Evolutionary conservation across 805 yeast genomes (phyloP).

Genomic region (Ogataea neopini): DNA sequence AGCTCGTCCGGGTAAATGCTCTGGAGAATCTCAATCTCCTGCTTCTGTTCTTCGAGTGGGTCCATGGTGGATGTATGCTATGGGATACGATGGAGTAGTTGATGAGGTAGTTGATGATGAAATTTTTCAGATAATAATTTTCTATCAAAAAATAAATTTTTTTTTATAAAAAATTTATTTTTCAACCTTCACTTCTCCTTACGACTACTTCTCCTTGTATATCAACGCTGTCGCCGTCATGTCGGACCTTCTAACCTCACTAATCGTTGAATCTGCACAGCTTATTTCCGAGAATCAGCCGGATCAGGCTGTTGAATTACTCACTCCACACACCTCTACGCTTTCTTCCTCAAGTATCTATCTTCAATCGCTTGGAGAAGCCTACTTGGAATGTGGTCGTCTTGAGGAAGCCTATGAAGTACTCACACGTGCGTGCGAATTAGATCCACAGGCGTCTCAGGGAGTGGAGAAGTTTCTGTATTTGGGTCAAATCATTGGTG

Average conservation of each 20-base stretch:
- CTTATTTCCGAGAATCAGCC: constrained; percentile 50
- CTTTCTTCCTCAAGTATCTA: constrained; percentile 44
- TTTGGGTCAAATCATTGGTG: constrained; percentile 90
- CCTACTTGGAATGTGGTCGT: constrained; percentile 75
- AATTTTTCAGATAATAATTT: constrained; percentile 1
- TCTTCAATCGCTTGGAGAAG: constrained; percentile 69
- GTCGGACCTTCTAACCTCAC: constrained; percentile 6
- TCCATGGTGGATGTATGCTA: constrained; percentile 51
- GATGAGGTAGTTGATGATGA: neutral
- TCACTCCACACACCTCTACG: constrained; percentile 41
- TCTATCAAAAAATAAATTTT: constrained; percentile 10
- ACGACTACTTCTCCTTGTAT: no score
- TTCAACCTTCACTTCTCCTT: no score
- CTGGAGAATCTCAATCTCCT: constrained; percentile 86
- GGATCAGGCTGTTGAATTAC: constrained; percentile 50
- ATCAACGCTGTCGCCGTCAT: no score
- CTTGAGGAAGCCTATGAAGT: constrained; percentile 75
- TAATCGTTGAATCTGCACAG: constrained; percentile 32
- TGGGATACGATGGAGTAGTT: neutral
- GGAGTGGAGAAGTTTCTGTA: constrained; percentile 87
- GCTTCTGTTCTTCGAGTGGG: constrained; percentile 77
- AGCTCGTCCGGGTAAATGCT: constrained; percentile 94
- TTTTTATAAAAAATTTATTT: neutral
- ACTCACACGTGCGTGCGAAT: constrained; percentile 57
- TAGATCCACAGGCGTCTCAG: constrained; percentile 63